Evolutionary conservation across 106 monocot genomes (phyloP), one percentile per base, ranked within the genome.

Genomic region (Dioscorea dumetorum): DNA sequence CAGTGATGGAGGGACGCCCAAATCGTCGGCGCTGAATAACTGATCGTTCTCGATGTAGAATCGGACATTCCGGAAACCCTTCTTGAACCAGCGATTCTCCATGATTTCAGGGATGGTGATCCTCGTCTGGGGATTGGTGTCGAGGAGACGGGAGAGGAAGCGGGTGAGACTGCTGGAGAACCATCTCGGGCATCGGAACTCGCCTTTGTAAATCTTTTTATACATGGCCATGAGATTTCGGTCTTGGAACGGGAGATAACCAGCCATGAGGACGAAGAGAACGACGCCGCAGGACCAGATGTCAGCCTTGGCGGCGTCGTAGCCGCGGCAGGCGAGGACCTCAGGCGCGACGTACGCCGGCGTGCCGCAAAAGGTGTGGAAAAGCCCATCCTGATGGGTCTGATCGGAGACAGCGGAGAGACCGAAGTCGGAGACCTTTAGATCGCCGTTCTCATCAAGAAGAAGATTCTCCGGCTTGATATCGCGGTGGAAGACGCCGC

Each of bases 401-500:
- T 79, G 81, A 50, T 81, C 87, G 5, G 82, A 70, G 68, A 91
- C 78, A 9, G 91, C 81, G 67, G 79, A 78, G 34, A 92, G 83
- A 13, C 92, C 92, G 73, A 92, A 92, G 62, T 92, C 92, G 62
- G 92, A 78, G 65, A 92, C 82, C 78, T 87, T 91, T n/a, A 91
- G 71, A 61, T 78, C 69, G 10, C 85, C 88, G 18, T 70, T 64
- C 31, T 88, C 85, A 71, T 92, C 92, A 22, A 92, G 71, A 9
- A 93, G 81, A 32, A 93, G 77, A 73, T 93, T 93, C 73, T 93
- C 93, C 12, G 83, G 85, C 73, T 93, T 93, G 41, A 93, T 81
- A 63, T 93, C 93, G 5, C 93, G 80, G 78, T 93, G 93, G 62
- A 68, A 88, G 41, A 88, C 93, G 17, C 93, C 93, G 14, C 85